Evolutionary conservation across 1,139 yeast species (phyloP).

Genomic region (Candida pseudocylindracea): DNA sequence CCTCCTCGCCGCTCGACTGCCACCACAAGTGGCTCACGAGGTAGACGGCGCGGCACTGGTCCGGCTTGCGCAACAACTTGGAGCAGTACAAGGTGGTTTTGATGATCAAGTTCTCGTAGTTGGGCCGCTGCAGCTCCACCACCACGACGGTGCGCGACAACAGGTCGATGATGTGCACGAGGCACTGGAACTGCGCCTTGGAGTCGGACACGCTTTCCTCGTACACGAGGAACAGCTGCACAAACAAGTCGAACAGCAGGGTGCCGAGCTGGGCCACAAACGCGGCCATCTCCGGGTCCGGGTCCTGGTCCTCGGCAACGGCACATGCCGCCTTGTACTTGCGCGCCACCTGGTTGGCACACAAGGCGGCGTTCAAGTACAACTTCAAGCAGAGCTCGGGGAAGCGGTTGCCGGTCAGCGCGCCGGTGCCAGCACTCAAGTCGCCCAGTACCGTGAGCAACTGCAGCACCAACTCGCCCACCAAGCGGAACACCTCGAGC

Average conservation of each 20-base stretch:
- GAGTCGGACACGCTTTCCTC: constrained; percentile 36
- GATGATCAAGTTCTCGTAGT: constrained; percentile 62
- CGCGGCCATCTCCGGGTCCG: constrained; percentile 33
- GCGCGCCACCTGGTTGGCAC: not conserved
- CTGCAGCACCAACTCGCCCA: too few species aligned
- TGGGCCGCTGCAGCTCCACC: constrained; percentile 34
- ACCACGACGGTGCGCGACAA: constrained; percentile 19
- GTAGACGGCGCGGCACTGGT: constrained; percentile 83
- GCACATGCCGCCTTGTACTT: constrained; percentile 1
- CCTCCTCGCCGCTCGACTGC: constrained; percentile 18
- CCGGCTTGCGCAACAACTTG: constrained; percentile 72
- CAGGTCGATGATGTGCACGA: constrained; percentile 32
- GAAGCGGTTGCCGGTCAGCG: too few species aligned
- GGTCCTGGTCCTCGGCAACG: constrained; percentile 18
- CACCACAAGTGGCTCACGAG: constrained; percentile 88
- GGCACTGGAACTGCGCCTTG: constrained; percentile 12
- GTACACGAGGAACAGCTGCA: constrained; percentile 69
- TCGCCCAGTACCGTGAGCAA: too few species aligned
- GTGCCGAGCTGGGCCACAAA: constrained; percentile 54
- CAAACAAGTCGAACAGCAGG: constrained; percentile 73
- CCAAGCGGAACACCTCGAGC: too few species aligned
- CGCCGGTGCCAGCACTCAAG: too few species aligned
- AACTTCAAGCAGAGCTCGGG: too few species aligned
- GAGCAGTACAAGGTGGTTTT: constrained; percentile 79
- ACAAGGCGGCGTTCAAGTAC: too few species aligned